phyloP scores from a whole-genome alignment of 2,329 filamentous ascomycete species.

The Ophiosphaerella herpotricha region DNA sequence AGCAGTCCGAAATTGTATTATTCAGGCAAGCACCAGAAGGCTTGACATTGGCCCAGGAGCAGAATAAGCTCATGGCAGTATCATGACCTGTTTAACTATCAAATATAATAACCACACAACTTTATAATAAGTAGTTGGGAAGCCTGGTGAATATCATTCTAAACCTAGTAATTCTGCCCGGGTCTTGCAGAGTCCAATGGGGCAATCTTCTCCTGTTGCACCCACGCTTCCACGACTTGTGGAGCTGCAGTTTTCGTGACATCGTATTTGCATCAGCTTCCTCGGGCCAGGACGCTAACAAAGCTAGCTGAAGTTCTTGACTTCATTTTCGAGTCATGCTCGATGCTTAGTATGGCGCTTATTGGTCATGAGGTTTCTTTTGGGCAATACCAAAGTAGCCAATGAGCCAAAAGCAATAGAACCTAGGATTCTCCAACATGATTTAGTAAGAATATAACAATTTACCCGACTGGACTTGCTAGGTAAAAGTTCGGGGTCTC shows the following conservation, averaged over 20 bases:
- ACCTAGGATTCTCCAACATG: too few relatives aligned
- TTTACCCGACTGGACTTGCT: too few relatives aligned
- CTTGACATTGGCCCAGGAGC: slow-evolving; percentile 53
- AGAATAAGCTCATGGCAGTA: slow-evolving; percentile 50
- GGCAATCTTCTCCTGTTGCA: slow-evolving; percentile 9
- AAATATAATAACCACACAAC: neutral
- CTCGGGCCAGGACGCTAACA: slow-evolving; percentile 15
- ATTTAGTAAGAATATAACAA: too few relatives aligned
- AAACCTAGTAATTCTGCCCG: too few relatives aligned
- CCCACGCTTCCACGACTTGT: neutral
- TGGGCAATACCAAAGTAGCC: too few relatives aligned
- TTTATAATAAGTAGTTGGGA: neutral
- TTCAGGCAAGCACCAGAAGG: slow-evolving; percentile 74
- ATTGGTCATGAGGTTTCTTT: too few relatives aligned
- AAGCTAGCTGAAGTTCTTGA: neutral
- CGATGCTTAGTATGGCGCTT: neutral
- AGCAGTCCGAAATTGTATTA: slow-evolving; percentile 97
- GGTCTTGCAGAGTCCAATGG: neutral
- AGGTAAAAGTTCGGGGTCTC: too few relatives aligned
- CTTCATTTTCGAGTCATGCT: neutral
- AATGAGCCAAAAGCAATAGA: too few relatives aligned
- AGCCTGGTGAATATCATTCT: neutral
- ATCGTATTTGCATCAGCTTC: slow-evolving; percentile 4
- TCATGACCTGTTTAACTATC: slow-evolving; percentile 28
- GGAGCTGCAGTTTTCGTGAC: slow-evolving; percentile 3